Conservation (phyloP, 306 rosid species). For the Psophocarpus tetragonolobus region DNA sequence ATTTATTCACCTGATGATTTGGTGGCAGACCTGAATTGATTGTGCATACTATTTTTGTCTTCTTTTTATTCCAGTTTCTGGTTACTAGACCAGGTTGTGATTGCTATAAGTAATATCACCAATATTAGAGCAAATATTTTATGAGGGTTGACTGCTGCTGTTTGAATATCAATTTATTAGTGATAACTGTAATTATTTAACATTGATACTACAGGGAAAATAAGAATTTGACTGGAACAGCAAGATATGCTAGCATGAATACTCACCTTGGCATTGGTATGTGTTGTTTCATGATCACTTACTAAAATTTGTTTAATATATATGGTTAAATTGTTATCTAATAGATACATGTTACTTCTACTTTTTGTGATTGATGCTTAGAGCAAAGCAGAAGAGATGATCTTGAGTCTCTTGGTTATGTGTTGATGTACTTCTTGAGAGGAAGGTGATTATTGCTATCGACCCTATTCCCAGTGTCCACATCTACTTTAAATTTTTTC, state of each 20-base stretch:
- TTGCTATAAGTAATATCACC: not conserved
- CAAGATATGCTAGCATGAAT: slow-evolving; percentile 97
- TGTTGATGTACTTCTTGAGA: slow-evolving; percentile 85
- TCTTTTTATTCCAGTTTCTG: slow-evolving; percentile 10
- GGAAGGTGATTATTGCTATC: slow-evolving; percentile 77
- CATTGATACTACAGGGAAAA: slow-evolving; percentile 71
- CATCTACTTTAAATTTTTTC: slow-evolving; percentile 30
- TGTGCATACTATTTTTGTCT: not conserved
- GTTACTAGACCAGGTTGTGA: not conserved
- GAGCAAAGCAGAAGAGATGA: slow-evolving; percentile 99
- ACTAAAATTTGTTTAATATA: slow-evolving; percentile 10
- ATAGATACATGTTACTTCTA: slow-evolving; percentile 37
- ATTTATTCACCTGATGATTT: not conserved
- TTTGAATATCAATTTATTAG: not conserved
- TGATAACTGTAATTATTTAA: slow-evolving; percentile 22
- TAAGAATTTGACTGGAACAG: slow-evolving; percentile 96
- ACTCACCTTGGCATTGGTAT: slow-evolving; percentile 95
- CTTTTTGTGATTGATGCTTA: slow-evolving; percentile 44
- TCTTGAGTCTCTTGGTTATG: slow-evolving; percentile 96
- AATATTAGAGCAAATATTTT: not conserved
- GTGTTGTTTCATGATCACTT: slow-evolving; percentile 24
- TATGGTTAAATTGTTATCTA: slow-evolving; percentile 26
- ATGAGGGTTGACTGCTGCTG: not conserved
- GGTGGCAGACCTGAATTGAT: not conserved
- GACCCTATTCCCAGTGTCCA: slow-evolving; percentile 25